Base-by-base conservation (phyloP, 768 basidiomycete species). In the Mycena vitilis region DNA sequence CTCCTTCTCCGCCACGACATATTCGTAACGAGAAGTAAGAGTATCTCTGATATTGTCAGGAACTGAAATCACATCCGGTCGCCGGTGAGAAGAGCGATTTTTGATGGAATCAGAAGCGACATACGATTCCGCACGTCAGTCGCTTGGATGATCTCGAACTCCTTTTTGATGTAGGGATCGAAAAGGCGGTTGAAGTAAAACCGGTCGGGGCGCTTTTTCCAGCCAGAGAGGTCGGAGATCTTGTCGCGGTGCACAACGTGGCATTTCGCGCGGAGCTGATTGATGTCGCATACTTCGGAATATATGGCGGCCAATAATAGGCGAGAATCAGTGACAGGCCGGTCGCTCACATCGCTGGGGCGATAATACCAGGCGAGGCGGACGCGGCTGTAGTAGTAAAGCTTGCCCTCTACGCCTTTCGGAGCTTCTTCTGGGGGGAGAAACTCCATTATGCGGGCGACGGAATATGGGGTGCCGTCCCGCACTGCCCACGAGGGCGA, bases 361-460 rank as follows among this genome's bases (percentile, higher is more conserved):
- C 97, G 94, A 83, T 98, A 98, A 83, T 96, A 99, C 89, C 96
- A 96, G 52, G 95, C 95, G 63, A 98, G 86, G 59, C 96, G 90
- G 72, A 95, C 95, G 76, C 94, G 92, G 73, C 92, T 91, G 78
- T 88, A 91, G 20, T 85, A 82, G 77, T 90, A 89, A 74, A 88
- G 89, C 75, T 87, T 88, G 73, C 87, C 87, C 63, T 89, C 89
- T 69, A 85, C 83, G 64, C 87, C 88, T 79, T 88, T 93, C 45
- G 88, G 83, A 47, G 84, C 83, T 60, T 91, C 91, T 78, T 91
- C 89, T 12, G 94, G 91, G 40, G 93, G 92, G 20, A 98, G 84
- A 75, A 98, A 96, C 81, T 96, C 95, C 92, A 99, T 97, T 82
- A 99, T 95, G 74, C 97, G 91, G 56, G 94, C 96, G 66, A 99